These are phyloP conservation scores for Phialophora expanda DNA, from an alignment of 2,329 filamentous ascomycete genomes.

Conservation along the genomic window DNA sequence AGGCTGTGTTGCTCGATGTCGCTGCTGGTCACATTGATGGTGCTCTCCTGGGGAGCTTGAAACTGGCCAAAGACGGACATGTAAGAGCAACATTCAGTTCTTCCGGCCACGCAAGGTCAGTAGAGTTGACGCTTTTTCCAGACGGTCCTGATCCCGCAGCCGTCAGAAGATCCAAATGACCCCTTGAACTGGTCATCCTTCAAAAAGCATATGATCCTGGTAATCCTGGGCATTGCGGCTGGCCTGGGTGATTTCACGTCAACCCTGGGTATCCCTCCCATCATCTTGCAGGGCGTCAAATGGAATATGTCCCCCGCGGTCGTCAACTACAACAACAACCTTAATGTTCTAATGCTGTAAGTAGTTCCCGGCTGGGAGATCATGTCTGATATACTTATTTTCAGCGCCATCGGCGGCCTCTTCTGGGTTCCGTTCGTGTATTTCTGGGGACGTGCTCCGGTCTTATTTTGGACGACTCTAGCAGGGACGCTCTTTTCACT, in stretches of 20 bases:
- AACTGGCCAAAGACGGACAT: neutral
- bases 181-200: slow-evolving; percentile 56
- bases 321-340: slow-evolving; percentile 48
- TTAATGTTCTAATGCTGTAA: slow-evolving; percentile 50
- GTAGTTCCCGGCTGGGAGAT: neutral
- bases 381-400: neutral
- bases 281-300: slow-evolving; percentile 46
- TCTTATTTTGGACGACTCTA: slow-evolving; percentile 48
- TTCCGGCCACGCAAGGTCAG: slow-evolving; percentile 21
- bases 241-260: slow-evolving; percentile 50
- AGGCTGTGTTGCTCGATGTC: neutral
- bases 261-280: slow-evolving; percentile 46
- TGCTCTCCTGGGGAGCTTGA: neutral
- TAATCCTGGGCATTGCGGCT: slow-evolving; percentile 45
- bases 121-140: neutral
- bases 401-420: slow-evolving; percentile 46
- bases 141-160: slow-evolving; percentile 59
- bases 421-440: slow-evolving; percentile 47
- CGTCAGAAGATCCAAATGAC: slow-evolving; percentile 58
- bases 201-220: slow-evolving; percentile 45
- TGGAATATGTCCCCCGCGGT: slow-evolving; percentile 46
- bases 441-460: slow-evolving; percentile 52
- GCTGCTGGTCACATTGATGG: neutral
- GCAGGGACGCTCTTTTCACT: slow-evolving; percentile 45
- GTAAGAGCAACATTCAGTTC: neutral